phyloP scores from a whole-genome alignment of 331 rosid species.

The Quercus tomentella region DNA sequence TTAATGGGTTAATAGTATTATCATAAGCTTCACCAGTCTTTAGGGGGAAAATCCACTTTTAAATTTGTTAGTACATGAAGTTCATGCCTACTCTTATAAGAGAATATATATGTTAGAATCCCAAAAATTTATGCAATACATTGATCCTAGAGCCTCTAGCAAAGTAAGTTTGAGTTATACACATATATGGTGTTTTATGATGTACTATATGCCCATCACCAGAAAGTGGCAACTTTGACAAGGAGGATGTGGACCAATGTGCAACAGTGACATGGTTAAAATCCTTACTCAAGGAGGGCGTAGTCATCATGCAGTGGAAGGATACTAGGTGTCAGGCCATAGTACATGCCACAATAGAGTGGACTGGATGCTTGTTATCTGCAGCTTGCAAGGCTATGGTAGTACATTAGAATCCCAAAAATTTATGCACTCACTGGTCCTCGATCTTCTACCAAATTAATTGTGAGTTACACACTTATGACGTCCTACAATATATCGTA shows the following conservation, averaged over 20 bases:
- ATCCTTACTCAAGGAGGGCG: constrained; percentile 18
- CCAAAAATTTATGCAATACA: neutral
- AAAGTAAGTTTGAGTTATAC: neutral
- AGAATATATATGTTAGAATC: neutral
- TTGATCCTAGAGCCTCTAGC: neutral
- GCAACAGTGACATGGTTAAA: neutral
- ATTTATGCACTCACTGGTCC: neutral
- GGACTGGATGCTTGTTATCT: constrained; percentile 31
- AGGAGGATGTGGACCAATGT: neutral
- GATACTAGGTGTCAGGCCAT: constrained; percentile 29
- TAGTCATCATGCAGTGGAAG: constrained; percentile 19
- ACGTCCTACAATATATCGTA: too few species aligned
- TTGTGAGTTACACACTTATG: neutral
- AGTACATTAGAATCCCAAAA: neutral
- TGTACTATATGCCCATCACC: neutral
- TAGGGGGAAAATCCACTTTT: neutral
- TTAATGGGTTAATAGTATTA: neutral
- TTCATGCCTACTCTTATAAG: neutral
- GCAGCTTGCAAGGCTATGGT: constrained; percentile 30
- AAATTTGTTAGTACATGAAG: neutral
- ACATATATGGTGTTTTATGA: neutral
- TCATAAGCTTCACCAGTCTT: neutral
- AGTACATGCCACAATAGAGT: constrained; percentile 34
- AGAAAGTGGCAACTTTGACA: constrained; percentile 15
- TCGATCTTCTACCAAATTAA: neutral